phyloP scores from a whole-genome alignment of 306 rosid species.

The Cucurbita pepo region DNA sequence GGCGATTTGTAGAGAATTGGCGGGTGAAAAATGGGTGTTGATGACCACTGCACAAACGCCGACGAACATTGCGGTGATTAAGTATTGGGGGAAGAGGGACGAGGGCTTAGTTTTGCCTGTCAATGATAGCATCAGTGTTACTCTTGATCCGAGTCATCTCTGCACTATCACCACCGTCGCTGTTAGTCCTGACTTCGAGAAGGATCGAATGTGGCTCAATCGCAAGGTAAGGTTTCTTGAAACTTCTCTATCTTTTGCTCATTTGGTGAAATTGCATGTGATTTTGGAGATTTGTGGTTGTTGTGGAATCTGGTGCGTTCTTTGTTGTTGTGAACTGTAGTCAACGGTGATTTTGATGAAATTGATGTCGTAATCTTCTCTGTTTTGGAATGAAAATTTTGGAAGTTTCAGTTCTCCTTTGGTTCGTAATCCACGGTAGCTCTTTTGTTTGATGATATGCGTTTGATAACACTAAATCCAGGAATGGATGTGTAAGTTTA shows the following conservation, averaged over 20 bases:
- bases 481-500: background rate
- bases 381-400: background rate
- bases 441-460: background rate
- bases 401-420: background rate
- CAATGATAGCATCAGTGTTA: conserved; percentile 87
- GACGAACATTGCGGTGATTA: conserved; percentile 89
- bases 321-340: background rate
- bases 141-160: conserved; percentile 84
- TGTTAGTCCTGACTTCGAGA: conserved; percentile 60
- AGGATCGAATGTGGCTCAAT: conserved; percentile 98
- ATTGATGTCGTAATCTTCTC: background rate
- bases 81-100: conserved; percentile 96
- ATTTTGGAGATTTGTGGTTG: background rate
- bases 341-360: background rate
- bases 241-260: background rate
- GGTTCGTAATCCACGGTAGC: background rate
- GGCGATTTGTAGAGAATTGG: conserved; percentile 16
- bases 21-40: conserved; percentile 53
- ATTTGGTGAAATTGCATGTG: background rate
- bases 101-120: conserved; percentile 76
- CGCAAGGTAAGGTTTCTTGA: conserved; percentile 34
- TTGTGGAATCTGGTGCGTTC: background rate
- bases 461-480: background rate
- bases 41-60: conserved; percentile 91
- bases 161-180: conserved; percentile 95